Evolutionary conservation across 164 flowering plant genomes (phyloP), one percentile per base, ranked within the genome.

Genomic region (Macadamia tetraphylla): DNA sequence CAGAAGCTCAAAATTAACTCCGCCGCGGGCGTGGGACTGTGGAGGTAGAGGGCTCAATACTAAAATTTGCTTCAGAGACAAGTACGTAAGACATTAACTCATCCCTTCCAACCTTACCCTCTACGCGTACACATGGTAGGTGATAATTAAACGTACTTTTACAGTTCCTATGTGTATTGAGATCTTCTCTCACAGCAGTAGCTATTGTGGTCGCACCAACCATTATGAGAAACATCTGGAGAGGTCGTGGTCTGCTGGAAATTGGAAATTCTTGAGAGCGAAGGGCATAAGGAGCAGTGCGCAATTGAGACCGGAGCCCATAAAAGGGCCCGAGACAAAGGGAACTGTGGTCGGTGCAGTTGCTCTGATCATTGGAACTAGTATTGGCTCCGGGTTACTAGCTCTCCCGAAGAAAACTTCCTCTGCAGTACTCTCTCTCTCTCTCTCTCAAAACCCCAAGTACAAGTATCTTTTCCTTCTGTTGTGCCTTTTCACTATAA

Each of bases 341-440:
- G 97, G 94, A 9, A 83, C 84, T 5, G 43, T 86, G 11, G 75
- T 78, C 55, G 97, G 97, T 43, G 94, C 94, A 10, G 85, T 88
- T 61, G 88, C 94, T 71, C 81, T 91, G 61, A 84, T 88, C 6
- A 74, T 85, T 51, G 97, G 97, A 29, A 86, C 94, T 23, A 90
- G 90, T 68, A 88, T 88, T 56, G 97, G 97, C 35, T 78, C 94
- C 7, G 92, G 97, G 15, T 87, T 90, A 61, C 94, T 88, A 58
- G 91, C 86, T 40, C 89, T 90, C 9, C 97, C 94, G 1, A 51
- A 79, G 80, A 87, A 76, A 75, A 90, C 91, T 66, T 81, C 89
- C 46, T 87, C 86, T 66, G 94, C 97, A 40, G 97, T 88, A 82
- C 72, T 31, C 59, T 40, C 55, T 62, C 60, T 74, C 67, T 61